Evolutionary conservation across 192 early-diverging fungal species (phyloP).

Genomic region (Backusella macrospora): DNA sequence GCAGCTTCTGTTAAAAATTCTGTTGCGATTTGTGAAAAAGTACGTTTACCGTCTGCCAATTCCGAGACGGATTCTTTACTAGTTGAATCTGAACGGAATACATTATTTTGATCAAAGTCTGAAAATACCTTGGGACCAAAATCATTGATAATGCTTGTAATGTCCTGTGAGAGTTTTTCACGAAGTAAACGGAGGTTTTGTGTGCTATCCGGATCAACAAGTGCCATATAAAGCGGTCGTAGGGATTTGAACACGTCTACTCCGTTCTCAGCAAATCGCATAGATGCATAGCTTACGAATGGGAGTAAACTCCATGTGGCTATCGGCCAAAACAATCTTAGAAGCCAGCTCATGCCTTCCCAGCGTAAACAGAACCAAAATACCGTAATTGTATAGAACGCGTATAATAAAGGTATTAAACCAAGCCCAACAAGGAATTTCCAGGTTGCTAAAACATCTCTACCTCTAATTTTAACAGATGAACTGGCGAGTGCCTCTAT

Average conservation of each 20-base stretch:
- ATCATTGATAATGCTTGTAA: constrained; percentile 83
- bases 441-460: constrained; percentile 97
- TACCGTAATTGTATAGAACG: constrained; percentile 67
- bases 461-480: constrained; percentile 91
- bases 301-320: constrained; percentile 58
- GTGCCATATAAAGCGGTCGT: constrained; percentile 81
- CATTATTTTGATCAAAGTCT: constrained; percentile 60
- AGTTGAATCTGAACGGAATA: not conserved
- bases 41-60: constrained; percentile 21
- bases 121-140: constrained; percentile 78
- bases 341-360: constrained; percentile 31
- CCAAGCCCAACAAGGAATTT: constrained; percentile 83
- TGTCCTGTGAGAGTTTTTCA: constrained; percentile 71
- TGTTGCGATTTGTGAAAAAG: constrained; percentile 34
- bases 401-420: constrained; percentile 75
- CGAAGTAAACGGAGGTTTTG: constrained; percentile 71
- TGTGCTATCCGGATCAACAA: constrained; percentile 60
- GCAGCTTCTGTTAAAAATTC: constrained; percentile 35
- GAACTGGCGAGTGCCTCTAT: constrained; percentile 81
- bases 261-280: constrained; percentile 76
- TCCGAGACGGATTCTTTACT: constrained; percentile 18
- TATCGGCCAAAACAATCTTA: constrained; percentile 43
- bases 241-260: constrained; percentile 81
- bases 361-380: constrained; percentile 44
- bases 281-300: constrained; percentile 70